Base-by-base conservation (phyloP, 805 yeast genomes). In the Metschnikowia bowlesiae region DNA sequence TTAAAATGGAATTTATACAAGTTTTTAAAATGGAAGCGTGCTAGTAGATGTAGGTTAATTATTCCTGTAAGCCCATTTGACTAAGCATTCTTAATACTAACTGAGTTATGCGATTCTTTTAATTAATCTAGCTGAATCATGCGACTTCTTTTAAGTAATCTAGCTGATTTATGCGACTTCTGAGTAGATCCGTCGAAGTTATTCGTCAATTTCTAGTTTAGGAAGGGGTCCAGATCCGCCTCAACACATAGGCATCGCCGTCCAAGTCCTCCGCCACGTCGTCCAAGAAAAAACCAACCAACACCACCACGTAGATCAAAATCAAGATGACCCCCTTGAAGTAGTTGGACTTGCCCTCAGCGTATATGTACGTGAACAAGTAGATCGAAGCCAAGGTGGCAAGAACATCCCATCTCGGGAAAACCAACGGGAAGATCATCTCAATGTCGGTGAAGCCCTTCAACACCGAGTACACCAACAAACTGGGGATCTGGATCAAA, bases 301-400 rank as follows among this genome's bases (percentile, higher is more conserved):
- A 71, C 8, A 88, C 82, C 33, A 88, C 89, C 35, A 82, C 62
- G 63, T 92, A 92, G 32, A 88, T 77, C 55, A 94, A 77, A 10
- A 92, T 81, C 63, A 92, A 71, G 57, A 94, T 89, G 13, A 91
- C 84, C 1, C 99, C 98, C 67, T 94, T 94, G 78, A 94, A 92
- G 66, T 94, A 94, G 65, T 94, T 94, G 31, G 96, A 86, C 63
- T 91, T 90, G 2, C 99, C 99, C 64, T 94, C 99, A 0, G 97
- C 96, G 66, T 94, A 94, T 50, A 94, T 81, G 67, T 94, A 92
- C 1, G 96, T 87, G 74, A 89, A 92, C 67, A 94, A 71, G 53
- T 89, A 89, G 50, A 92, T 94, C 50, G 96, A 85, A 33, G 88
- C 81, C 52, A 90, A 76, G 9, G 89, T 81, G 1, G 96, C 96